Percentiles rank a stretch among this genome's conserved stretches.
Conservation (phyloP, 495 filamentous ascomycete species). For the Bacidia gigantensis region DNA sequence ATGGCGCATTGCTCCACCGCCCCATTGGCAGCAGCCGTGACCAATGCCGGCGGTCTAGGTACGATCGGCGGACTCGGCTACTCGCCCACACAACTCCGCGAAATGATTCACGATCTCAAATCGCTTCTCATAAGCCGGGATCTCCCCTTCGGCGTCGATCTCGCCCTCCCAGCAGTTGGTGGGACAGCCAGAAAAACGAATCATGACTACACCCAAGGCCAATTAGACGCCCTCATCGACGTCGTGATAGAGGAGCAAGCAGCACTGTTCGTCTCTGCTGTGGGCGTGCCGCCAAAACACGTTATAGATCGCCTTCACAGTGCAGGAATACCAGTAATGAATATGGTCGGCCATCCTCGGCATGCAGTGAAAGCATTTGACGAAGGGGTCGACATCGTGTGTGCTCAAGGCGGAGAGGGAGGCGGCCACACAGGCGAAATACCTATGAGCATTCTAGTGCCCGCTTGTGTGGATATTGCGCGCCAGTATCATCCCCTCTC, state of each 20-base stretch:
- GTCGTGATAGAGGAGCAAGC: conserved; percentile 65
- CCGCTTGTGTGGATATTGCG: conserved; percentile 63
- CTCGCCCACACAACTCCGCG: conserved; percentile 61
- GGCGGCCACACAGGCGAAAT: conserved; percentile 70
- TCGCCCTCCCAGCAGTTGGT: conserved; percentile 75
- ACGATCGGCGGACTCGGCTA: conserved; percentile 77
- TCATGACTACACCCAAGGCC: conserved; percentile 80
- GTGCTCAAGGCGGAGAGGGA: conserved; percentile 68
- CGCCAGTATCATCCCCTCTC: conserved; percentile 39
- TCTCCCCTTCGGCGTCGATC: conserved; percentile 76
- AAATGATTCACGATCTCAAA: conserved; percentile 75
- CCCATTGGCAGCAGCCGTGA: conserved; percentile 69
- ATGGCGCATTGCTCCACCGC: conserved; percentile 76
- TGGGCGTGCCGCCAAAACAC: conserved; percentile 60
- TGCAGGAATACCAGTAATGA: conserved; percentile 72
- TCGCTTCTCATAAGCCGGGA: conserved; percentile 42
- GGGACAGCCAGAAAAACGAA: conserved; percentile 70
- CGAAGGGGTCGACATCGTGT: conserved; percentile 71
- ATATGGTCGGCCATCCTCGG: conserved; percentile 88
- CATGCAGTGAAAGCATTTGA: conserved; percentile 75
- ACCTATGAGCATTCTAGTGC: conserved; percentile 58
- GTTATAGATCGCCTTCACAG: conserved; percentile 60
- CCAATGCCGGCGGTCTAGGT: conserved; percentile 77
- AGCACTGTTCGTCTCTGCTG: conserved; percentile 68
- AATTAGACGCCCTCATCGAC: conserved; percentile 68